Evolutionary conservation across 176 grass and related monocot species (phyloP), one percentile per base, ranked within the genome.

Genomic region (Oryza officinalis): DNA sequence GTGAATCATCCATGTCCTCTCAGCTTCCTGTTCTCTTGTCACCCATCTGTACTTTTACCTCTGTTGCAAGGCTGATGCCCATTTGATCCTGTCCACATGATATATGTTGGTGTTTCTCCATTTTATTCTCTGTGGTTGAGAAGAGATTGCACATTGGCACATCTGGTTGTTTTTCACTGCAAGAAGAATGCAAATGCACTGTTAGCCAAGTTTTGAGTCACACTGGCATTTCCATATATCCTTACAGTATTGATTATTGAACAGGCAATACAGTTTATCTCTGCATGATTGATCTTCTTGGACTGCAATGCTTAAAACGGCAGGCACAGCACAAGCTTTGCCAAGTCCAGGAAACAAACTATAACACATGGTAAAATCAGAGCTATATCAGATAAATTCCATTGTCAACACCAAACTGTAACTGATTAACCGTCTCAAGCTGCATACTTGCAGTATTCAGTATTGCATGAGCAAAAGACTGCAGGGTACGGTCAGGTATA

Each of bases 31-130:
- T 13, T 23, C 30, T 59, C 18, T 33, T 30, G 20, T 52, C 3
- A 20, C 26, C 3, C 26, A 32, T 75, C 6, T 12, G 3, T 17
- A 67, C 65, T 60, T 6, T 20, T 15, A 31, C 14, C 18, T 31
- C 2, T 28, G 12, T 46, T 69, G 46, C 65, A 54, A 52, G 23
- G 80, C n/a, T 4, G 23, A 44, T 63, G 3, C 54, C 38, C 37
- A 54, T 74, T 72, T 63, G 80, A 82, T 72, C 52, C 13, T 83
- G 45, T 54, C 63, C 27, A 83, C 33, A 73, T 74, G 23, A 83
- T 74, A 14, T 73, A 54, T 57, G 4, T 81, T 81, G 31, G 35
- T 2, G 57, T 71, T 10, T 28, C 23, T 15, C 68, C 67, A 40
- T 81, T 57, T 54, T 81, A 13, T 25, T 77, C n/a, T 80, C 28